phyloP scores from a whole-genome alignment of 371 early-diverging fungal genomes.

The Mucor saturninus region DNA sequence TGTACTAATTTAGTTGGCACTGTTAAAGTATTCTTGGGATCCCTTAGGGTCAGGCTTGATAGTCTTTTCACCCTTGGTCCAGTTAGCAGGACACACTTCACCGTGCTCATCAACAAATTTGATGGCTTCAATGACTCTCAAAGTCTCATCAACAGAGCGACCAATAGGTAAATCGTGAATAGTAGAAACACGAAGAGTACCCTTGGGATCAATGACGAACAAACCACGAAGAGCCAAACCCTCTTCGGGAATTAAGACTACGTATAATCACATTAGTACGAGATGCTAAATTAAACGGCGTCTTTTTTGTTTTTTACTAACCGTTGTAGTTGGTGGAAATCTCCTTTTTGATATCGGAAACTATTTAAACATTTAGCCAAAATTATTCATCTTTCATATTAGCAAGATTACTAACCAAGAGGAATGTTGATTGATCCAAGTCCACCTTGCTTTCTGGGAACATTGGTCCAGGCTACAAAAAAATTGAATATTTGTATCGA shows the following conservation, averaged over 20 bases:
- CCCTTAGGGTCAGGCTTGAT: slow-evolving; percentile 74
- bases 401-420: slow-evolving; percentile 27
- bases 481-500: neutral
- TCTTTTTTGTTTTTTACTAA: slow-evolving; percentile 53
- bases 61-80: slow-evolving; percentile 80
- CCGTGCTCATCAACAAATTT: slow-evolving; percentile 93
- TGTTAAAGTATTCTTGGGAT: slow-evolving; percentile 80
- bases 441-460: slow-evolving; percentile 80
- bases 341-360: slow-evolving; percentile 87
- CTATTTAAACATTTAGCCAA: slow-evolving; percentile 28
- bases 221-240: slow-evolving; percentile 74
- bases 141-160: slow-evolving; percentile 91
- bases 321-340: slow-evolving; percentile 83
- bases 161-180: slow-evolving; percentile 89
- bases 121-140: slow-evolving; percentile 96
- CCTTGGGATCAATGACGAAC: slow-evolving; percentile 95
- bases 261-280: slow-evolving; percentile 8
- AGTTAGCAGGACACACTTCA: slow-evolving; percentile 72
- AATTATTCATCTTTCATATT: neutral
- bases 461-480: slow-evolving; percentile 60
- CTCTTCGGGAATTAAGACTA: slow-evolving; percentile 70
- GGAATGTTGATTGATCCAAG: slow-evolving; percentile 86
- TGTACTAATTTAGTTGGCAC: slow-evolving; percentile 18
- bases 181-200: slow-evolving; percentile 67
- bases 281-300: slow-evolving; percentile 6